Evolutionary conservation across 805 yeast genomes (phyloP).

Genomic region (Saturnispora gosingensis): DNA sequence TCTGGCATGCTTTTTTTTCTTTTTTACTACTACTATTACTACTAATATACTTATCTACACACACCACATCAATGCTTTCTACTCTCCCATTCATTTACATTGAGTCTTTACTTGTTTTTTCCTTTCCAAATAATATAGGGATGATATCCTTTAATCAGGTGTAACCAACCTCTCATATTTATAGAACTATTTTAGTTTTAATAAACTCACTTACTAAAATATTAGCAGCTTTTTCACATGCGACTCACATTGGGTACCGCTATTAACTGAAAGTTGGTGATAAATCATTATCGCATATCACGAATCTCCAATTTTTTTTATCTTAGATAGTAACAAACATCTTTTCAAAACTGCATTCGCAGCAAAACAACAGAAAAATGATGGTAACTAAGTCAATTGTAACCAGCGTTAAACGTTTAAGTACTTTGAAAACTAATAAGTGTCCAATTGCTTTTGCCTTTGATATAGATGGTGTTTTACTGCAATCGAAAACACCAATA

Average conservation of each 20-base stretch:
- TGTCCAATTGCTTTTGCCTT: constrained; percentile 26
- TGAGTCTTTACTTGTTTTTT: background rate
- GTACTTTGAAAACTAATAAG: background rate
- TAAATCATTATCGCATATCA: too few species aligned
- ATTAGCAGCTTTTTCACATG: background rate
- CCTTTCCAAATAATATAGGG: background rate
- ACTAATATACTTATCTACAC: background rate
- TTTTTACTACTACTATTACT: background rate
- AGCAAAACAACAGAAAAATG: background rate
- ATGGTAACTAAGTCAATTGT: background rate
- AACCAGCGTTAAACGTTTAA: background rate
- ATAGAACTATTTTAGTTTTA: too few species aligned
- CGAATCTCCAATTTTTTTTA: background rate
- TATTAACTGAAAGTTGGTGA: too few species aligned
- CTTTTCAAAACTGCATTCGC: background rate
- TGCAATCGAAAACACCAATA: constrained; percentile 63
- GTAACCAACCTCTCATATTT: too few species aligned
- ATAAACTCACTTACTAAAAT: background rate
- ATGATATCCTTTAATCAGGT: background rate
- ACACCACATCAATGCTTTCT: background rate
- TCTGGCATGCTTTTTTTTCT: background rate
- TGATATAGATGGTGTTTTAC: constrained; percentile 77
- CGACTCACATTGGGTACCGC: background rate
- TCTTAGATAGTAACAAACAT: background rate
- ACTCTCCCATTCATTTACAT: background rate